Conservation (phyloP, 2,329 filamentous ascomycete species). For the Clarireedia homoeocarpa region DNA sequence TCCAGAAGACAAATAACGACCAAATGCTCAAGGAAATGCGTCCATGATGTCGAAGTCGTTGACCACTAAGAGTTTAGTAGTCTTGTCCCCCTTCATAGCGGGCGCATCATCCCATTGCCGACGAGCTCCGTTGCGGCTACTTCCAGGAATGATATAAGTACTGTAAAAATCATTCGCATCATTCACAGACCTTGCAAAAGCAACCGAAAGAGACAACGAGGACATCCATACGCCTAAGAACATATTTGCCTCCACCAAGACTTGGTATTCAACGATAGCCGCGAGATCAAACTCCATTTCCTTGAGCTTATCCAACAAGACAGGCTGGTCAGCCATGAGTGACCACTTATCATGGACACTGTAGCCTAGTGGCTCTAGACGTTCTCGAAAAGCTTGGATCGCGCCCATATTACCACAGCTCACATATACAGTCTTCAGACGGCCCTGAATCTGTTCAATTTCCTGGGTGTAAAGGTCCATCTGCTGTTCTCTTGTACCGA, state of each 20-base stretch:
- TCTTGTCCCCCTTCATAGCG: constrained; percentile 15
- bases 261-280: constrained; percentile 20
- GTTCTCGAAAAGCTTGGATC: constrained; percentile 14
- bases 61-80: constrained; percentile 20
- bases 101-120: constrained; percentile 3
- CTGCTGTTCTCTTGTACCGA: constrained; percentile 14
- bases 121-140: constrained; percentile 1
- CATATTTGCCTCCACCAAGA: constrained; percentile 14
- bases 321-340: background rate
- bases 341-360: constrained; percentile 17
- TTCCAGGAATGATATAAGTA: constrained; percentile 16
- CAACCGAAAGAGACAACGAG: constrained; percentile 17
- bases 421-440: constrained; percentile 15
- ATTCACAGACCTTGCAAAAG: constrained; percentile 17
- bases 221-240: constrained; percentile 20
- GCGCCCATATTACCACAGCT: constrained; percentile 18
- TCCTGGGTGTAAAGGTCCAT: constrained; percentile 15
- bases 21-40: constrained; percentile 13
- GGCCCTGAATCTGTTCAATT: constrained; percentile 6
- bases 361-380: constrained; percentile 13
- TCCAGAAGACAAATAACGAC: background rate
- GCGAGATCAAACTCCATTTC: constrained; percentile 16
- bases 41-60: constrained; percentile 20
- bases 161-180: constrained; percentile 15
- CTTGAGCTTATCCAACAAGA: constrained; percentile 1